Evolutionary conservation across 768 basidiomycete genomes (phyloP), one percentile per base, ranked within the genome.

Genomic region (Imleria badia): DNA sequence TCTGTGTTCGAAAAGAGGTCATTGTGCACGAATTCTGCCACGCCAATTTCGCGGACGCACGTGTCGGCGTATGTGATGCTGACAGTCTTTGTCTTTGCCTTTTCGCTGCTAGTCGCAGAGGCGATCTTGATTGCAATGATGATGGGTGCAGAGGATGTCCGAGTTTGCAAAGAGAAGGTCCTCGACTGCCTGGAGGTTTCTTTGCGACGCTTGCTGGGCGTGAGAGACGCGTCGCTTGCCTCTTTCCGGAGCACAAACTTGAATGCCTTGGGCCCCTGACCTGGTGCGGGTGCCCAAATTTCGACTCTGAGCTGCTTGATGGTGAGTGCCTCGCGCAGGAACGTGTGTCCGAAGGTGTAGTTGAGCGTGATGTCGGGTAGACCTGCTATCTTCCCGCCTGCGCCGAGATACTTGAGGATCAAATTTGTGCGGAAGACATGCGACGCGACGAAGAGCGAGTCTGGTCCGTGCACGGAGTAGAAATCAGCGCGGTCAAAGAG

Each of bases 1-100:
- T 99, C 96, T 4, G 89, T 86, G 63, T 98, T 99, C 1, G 93
- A 94, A 71, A 95, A 98, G 15, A 94, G 75, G 56, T 98, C 97
- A 61, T 94, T 96, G 71, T 99, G 97, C 9, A 86, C 83, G 62
- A 92, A 98, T 57, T 98, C 94, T 13, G 90, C 80, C 0, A 95
- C 87, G 1, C 97, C 97, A 6, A 99, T 78, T 63, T 89, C 82
- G 20, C 92, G 84, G 9, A 84, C 76, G 56, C 87, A 91, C 1
- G 92, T 90, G 70, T 99, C 96, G 0, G 93, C 91, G 64, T 92
- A 99, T 0, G 95, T 94, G 13, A 94, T 76, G 1, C 94, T 96
- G 22, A 99, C 78, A 1, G 81, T 81, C 66, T 85, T 89, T 29
- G 78, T 74, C 63, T 86, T 92, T 30, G 83, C 77, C 52, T 84